phyloP scores from a whole-genome alignment of 345 rosid genomes.

The Melastoma malabathricum region DNA sequence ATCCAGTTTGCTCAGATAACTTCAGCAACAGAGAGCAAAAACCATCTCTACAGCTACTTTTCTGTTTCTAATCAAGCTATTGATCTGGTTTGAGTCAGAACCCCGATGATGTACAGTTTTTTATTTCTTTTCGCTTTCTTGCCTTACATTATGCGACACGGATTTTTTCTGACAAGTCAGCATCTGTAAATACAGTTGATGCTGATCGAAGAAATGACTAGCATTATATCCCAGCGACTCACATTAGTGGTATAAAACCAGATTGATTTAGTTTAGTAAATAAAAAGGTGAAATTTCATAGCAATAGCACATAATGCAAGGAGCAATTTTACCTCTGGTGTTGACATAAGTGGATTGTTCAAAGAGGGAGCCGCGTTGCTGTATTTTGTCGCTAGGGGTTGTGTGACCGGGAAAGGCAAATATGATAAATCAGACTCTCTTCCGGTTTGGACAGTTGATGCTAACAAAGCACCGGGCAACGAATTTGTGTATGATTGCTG shows the following conservation, averaged over 20 bases:
- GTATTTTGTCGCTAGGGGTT: slow-evolving; percentile 53
- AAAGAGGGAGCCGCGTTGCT: slow-evolving; percentile 48
- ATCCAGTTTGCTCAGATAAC: too few relatives aligned
- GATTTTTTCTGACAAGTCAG: too few relatives aligned
- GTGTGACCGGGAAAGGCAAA: slow-evolving; percentile 63
- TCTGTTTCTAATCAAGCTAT: too few relatives aligned
- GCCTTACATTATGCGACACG: too few relatives aligned
- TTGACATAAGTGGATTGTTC: slow-evolving; percentile 53
- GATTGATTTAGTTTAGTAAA: background rate
- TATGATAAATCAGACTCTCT: slow-evolving; percentile 77
- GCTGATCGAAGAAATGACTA: too few relatives aligned
- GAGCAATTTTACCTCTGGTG: slow-evolving; percentile 51
- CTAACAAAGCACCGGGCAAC: slow-evolving; percentile 54
- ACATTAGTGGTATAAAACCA: background rate
- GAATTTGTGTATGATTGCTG: slow-evolving; percentile 64
- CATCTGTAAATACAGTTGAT: too few relatives aligned
- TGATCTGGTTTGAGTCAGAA: too few relatives aligned
- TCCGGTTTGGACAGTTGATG: slow-evolving; percentile 54
- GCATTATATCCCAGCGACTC: too few relatives aligned
- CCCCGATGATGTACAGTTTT: too few relatives aligned
- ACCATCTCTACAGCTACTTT: too few relatives aligned
- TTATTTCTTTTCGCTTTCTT: too few relatives aligned
- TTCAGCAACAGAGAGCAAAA: too few relatives aligned
- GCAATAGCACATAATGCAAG: background rate
- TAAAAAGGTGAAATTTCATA: background rate